phyloP scores from a whole-genome alignment of 768 basidiomycete genomes.

The Exsudoporus frostii region DNA sequence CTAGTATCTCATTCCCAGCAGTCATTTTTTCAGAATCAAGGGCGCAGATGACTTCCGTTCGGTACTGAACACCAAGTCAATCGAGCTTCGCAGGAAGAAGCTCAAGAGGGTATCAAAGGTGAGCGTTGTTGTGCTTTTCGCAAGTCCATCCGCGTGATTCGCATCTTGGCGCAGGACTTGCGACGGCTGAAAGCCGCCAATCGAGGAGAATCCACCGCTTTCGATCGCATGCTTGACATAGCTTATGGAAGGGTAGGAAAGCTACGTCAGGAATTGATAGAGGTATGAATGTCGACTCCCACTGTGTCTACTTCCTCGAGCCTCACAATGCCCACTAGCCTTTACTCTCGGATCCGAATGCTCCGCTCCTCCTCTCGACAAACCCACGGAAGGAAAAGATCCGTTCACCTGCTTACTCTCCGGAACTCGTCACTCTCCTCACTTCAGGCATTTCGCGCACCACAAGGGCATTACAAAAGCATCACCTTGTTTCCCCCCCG shows the following conservation, averaged over 20 bases:
- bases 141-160: neutral
- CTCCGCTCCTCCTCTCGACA: constrained; percentile 42
- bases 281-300: constrained; percentile 39
- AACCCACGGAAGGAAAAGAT: constrained; percentile 52
- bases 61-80: constrained; percentile 36
- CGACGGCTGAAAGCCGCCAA: constrained; percentile 54
- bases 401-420: constrained; percentile 63
- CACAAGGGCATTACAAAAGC: constrained; percentile 42
- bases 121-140: neutral
- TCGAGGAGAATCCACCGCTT: constrained; percentile 44
- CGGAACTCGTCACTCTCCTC: constrained; percentile 61
- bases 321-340: constrained; percentile 41
- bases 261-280: constrained; percentile 63
- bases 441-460: constrained; percentile 45
- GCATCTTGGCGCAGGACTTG: constrained; percentile 42
- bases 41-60: constrained; percentile 55
- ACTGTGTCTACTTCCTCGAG: neutral
- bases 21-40: constrained; percentile 64
- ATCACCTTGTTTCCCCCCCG: constrained; percentile 48
- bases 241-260: constrained; percentile 79
- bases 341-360: constrained; percentile 46
- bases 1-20: constrained; percentile 24
- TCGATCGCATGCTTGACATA: constrained; percentile 56
- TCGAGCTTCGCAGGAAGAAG: constrained; percentile 36
- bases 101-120: constrained; percentile 54